Conservation (phyloP, 2,329 filamentous ascomycete species). For the Bipolaris cookei region DNA sequence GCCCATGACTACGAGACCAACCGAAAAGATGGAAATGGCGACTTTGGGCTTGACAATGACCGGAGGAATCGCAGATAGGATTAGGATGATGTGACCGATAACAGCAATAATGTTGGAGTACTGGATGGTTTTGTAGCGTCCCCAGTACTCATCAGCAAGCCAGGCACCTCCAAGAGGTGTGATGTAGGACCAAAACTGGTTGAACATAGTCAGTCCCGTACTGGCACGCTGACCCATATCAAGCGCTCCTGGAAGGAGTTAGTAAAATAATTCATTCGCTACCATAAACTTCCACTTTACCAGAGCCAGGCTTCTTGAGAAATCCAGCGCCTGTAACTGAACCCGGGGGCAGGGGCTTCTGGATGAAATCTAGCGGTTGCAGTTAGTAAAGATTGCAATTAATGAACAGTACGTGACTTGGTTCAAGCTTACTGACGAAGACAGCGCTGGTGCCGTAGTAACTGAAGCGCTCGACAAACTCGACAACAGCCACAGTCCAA, state of each 20-base stretch:
- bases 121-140: conserved; percentile 66
- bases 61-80: conserved; percentile 61
- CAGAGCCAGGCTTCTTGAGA: conserved; percentile 41
- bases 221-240: conserved; percentile 62
- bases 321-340: conserved; percentile 47
- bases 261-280: no score
- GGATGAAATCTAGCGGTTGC: conserved; percentile 46
- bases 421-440: conserved; percentile 28
- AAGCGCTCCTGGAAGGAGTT: conserved; percentile 48
- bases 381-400: background rate
- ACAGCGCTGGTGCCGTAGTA: conserved; percentile 49
- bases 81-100: conserved; percentile 61
- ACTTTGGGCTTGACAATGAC: conserved; percentile 58
- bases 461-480: conserved; percentile 47
- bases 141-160: conserved; percentile 65
- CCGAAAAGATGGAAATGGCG: conserved; percentile 61
- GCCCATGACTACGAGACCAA: conserved; percentile 68
- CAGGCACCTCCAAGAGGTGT: conserved; percentile 65
- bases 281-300: conserved; percentile 21
- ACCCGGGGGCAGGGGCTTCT: conserved; percentile 40
- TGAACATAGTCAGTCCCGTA: conserved; percentile 60
- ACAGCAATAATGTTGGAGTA: conserved; percentile 65
- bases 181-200: conserved; percentile 63
- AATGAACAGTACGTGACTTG: background rate
- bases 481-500: conserved; percentile 46